Base-by-base conservation (phyloP, 208 protist species). In the Trypanosoma melophagium region DNA sequence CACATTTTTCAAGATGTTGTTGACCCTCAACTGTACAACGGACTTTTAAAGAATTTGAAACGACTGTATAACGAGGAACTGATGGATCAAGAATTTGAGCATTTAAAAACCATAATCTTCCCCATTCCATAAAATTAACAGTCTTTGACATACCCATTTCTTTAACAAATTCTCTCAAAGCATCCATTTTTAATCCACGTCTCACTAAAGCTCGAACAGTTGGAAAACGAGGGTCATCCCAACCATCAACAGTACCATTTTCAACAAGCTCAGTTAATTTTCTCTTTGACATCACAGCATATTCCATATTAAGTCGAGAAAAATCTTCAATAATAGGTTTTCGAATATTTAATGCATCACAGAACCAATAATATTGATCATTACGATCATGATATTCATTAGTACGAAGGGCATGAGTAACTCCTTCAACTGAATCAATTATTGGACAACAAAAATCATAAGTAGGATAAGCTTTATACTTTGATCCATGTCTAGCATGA, bases 401-500 rank as follows among this genome's bases (percentile, higher is more conserved):
- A 3, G 98, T 99, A 40, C 99, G 82, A 17, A 99, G 89, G 16
- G 98, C 97, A 74, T 99, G 98, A 2, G 98, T 99, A 5, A 99
- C 97, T 56, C 98, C 98, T 76, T 99, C 98, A 22, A 99, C 47
- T 7, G 87, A 96, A 77, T 99, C 99, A 52, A 99, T 91, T 59
- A 99, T 97, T 7, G 99, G 98, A 84, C 98, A 99, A 56, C 96
- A 98, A 74, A 99, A 99, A 77, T 99, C 99, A 82, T 99, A 99
- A 1, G 97, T 98, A 25, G 98, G 99, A 79, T 99, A 96, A 68
- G 98, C 87, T 63, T 95, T 94, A 52, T 96, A 92, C 74, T 97
- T 88, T n/a, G 63, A 80, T 38, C 93, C 97, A 9, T 97, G 97
- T n/a, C 90, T 77, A 19, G 81, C 78, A 74, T 99, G 97, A 52